Conservation (phyloP, 345 rosid species). For the Populus alba region DNA sequence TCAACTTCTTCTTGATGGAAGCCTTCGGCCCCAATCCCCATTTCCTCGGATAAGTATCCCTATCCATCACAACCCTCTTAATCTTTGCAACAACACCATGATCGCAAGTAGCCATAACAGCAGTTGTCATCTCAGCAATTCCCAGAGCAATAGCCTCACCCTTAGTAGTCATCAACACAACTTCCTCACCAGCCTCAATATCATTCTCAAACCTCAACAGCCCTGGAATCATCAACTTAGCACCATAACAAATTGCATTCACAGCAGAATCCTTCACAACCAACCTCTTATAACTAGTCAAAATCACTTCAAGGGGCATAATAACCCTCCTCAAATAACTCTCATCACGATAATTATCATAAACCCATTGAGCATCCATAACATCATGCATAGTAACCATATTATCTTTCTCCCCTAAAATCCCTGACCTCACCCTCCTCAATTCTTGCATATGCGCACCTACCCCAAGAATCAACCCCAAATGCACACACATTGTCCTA, state of each 20-base stretch:
- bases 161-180: slow-evolving; percentile 91
- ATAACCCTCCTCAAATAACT: slow-evolving; percentile 75
- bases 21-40: slow-evolving; percentile 95
- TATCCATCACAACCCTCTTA: slow-evolving; percentile 96
- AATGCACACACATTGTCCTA: slow-evolving; percentile 90
- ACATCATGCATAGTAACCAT: slow-evolving; percentile 99
- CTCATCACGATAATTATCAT: slow-evolving; percentile 67
- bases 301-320: slow-evolving; percentile 83
- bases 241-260: slow-evolving; percentile 94
- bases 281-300: slow-evolving; percentile 90
- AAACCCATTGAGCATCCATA: slow-evolving; percentile 92
- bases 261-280: slow-evolving; percentile 94
- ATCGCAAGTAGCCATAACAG: slow-evolving; percentile 92
- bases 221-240: slow-evolving; percentile 90
- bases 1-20: slow-evolving; percentile 81
- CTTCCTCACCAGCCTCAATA: slow-evolving; percentile 79
- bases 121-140: slow-evolving; percentile 96
- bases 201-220: slow-evolving; percentile 88
- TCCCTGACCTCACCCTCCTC: slow-evolving; percentile 93
- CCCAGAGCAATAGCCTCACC: slow-evolving; percentile 95
- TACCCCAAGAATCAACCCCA: slow-evolving; percentile 88
- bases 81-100: slow-evolving; percentile 96
- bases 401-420: slow-evolving; percentile 83
- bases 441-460: slow-evolving; percentile 97
- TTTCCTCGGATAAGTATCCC: slow-evolving; percentile 93